Evolutionary conservation across 805 yeast species (phyloP), one percentile per base, ranked within the genome.

Genomic region (Kodamaea restingae): DNA sequence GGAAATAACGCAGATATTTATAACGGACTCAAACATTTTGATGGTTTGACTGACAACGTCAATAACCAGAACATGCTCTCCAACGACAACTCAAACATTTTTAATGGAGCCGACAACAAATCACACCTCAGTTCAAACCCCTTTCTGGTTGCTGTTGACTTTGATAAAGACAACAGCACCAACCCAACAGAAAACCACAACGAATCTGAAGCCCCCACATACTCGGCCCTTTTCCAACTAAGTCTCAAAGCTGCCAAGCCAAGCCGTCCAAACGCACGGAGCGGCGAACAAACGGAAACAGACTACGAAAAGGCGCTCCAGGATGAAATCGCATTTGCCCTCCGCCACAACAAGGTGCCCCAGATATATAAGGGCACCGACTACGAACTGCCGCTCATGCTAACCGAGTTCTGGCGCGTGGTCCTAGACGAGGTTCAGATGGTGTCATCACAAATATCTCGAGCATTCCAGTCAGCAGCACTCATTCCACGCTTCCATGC

Each of bases 401-500:
- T 84, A 32, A 60, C 84, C 8, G 88, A 91, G 49, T 93, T 91
- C 59, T 87, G 95, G 88, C 70, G 98, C 39, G 84, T 93, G 2
- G 75, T 91, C 0, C 62, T 93, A 27, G 98, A 93, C 63, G 98
- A 93, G 58, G 98, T 87, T 1, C 98, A 93, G 61, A 85, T 90
- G 90, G 84, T 93, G 3, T 80, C 87, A 6, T 73, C 76, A 3
- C 81, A 81, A 15, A 71, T 78, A 3, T 76, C 91, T 0, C 76
- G 84, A 38, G 87, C 93, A 1, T 88, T 95, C 15, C 79, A 76
- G 41, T 85, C 88, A 41, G 88, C 96, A 0, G 69, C 84, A 2
- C 63, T 85, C 26, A 76, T 93, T 18, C 91, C 96, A 4, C 70
- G 96, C 38, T 75, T 78, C 33, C 97, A 93, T 61, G 80, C 96